Conservation (phyloP, 768 basidiomycete genomes). For the Amanita rubescens region DNA sequence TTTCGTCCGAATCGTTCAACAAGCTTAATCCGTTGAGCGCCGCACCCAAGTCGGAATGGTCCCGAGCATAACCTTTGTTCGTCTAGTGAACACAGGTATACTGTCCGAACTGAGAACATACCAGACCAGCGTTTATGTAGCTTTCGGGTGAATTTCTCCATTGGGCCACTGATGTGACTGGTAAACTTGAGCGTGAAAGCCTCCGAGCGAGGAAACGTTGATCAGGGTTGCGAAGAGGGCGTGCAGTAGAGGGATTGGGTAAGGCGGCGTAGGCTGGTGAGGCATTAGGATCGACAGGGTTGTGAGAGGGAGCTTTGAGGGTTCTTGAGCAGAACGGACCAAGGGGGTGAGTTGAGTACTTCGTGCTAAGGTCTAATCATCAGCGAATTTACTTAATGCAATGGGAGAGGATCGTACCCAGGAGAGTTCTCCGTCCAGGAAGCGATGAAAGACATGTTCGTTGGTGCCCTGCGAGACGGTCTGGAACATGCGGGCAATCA, state of each 20-base stretch:
- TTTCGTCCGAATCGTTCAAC: no score
- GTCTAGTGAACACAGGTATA: no score
- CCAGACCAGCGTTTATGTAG: slow-evolving; percentile 98
- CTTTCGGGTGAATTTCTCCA: slow-evolving; percentile 94
- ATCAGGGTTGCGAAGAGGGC: slow-evolving; percentile 88
- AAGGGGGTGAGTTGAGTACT: slow-evolving; percentile 89
- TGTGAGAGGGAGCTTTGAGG: slow-evolving; percentile 94
- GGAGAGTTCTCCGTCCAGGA: slow-evolving; percentile 91
- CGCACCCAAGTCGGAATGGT: slow-evolving; percentile 87
- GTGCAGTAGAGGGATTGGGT: slow-evolving; percentile 85
- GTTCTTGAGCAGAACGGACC: slow-evolving; percentile 93
- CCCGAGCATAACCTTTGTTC: slow-evolving; percentile 76
- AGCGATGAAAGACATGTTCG: slow-evolving; percentile 97
- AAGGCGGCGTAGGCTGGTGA: slow-evolving; percentile 77
- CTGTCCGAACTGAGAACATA: slow-evolving; percentile 32
- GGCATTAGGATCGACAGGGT: slow-evolving; percentile 75
- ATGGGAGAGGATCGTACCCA: slow-evolving; percentile 55
- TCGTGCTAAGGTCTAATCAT: slow-evolving; percentile 56
- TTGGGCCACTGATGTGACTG: slow-evolving; percentile 80
- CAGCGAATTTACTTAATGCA: neutral
- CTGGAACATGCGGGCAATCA: slow-evolving; percentile 88
- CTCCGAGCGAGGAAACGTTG: slow-evolving; percentile 93
- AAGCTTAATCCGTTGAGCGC: slow-evolving; percentile 92
- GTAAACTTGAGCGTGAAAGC: slow-evolving; percentile 94
- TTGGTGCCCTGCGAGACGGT: slow-evolving; percentile 84